phyloP scores from a whole-genome alignment of 1,284 basidiomycete species.

The Moesziomyces sp. region DNA sequence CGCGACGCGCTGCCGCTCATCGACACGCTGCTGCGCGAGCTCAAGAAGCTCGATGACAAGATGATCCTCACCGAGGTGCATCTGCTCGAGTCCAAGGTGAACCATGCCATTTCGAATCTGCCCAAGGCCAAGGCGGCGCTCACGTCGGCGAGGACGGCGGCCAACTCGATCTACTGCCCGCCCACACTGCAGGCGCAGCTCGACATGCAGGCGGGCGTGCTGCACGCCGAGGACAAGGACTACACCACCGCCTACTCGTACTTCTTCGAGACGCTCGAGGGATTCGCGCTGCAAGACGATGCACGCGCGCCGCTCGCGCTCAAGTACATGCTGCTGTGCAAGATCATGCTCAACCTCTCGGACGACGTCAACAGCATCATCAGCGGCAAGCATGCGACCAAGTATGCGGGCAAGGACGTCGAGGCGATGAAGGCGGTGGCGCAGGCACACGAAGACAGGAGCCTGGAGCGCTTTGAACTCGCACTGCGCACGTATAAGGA shows the following conservation, averaged over 20 bases:
- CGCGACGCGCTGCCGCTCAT: constrained; percentile 84
- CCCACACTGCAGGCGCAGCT: constrained; percentile 89
- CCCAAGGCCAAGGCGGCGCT: constrained; percentile 94
- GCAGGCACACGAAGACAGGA: constrained; percentile 88
- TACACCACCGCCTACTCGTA: constrained; percentile 97
- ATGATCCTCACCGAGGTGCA: constrained; percentile 97
- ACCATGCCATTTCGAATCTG: constrained; percentile 89
- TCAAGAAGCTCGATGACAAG: constrained; percentile 95
- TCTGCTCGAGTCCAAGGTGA: constrained; percentile 88
- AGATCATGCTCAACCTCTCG: constrained; percentile 94
- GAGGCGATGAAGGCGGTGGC: constrained; percentile 96
- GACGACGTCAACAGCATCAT: constrained; percentile 90
- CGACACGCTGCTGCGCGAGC: constrained; percentile 84
- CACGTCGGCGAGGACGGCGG: constrained; percentile 91
- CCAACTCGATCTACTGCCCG: constrained; percentile 97
- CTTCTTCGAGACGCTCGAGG: constrained; percentile 97
- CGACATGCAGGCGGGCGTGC: constrained; percentile 89
- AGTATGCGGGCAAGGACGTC: constrained; percentile 82
- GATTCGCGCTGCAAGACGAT: constrained; percentile 75
- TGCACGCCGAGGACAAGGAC: constrained; percentile 97
- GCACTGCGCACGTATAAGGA: constrained; percentile 87
- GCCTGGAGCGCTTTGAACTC: constrained; percentile 87
- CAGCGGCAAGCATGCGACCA: constrained; percentile 84
- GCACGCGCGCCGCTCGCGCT: constrained; percentile 80
- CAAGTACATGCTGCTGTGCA: constrained; percentile 98